These are phyloP conservation scores for Emergomyces africanus DNA, from an alignment of 2,329 filamentous ascomycete genomes.

Conservation along the genomic window DNA sequence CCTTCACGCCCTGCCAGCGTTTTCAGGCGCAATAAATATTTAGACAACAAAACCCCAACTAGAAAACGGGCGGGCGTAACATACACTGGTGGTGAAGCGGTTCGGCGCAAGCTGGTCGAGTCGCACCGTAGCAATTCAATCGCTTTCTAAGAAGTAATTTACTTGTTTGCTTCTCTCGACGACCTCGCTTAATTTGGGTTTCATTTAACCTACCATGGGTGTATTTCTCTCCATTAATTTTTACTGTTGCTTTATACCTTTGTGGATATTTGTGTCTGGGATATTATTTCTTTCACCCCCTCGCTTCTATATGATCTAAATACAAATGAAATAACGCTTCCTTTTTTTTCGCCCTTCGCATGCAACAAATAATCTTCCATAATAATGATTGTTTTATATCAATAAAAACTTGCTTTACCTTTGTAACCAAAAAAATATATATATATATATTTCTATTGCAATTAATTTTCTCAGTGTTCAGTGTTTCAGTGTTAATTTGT, in stretches of 20 bases:
- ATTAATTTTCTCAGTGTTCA: too few species aligned
- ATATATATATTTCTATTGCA: too few species aligned
- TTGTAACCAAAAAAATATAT: background rate
- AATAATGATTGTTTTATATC: too few species aligned
- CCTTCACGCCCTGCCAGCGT: constrained; percentile 31
- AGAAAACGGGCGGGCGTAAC: constrained; percentile 28
- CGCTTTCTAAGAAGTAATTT: constrained; percentile 17
- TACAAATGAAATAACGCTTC: background rate
- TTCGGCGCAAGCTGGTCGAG: constrained; percentile 32
- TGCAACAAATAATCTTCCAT: too few species aligned
- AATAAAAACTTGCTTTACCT: background rate
- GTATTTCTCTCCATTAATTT: background rate
- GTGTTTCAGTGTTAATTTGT: too few species aligned
- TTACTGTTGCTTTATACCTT: background rate
- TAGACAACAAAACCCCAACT: constrained; percentile 28
- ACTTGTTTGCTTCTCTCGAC: background rate
- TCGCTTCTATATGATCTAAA: background rate
- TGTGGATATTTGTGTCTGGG: background rate
- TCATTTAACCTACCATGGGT: background rate
- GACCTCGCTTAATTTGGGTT: background rate
- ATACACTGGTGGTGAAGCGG: constrained; percentile 28
- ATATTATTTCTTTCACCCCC: background rate
- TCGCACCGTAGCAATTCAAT: constrained; percentile 28
- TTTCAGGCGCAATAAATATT: constrained; percentile 28
- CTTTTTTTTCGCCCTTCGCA: background rate